Conservation (phyloP, 768 basidiomycete species). For the Obba rivulosa region DNA sequence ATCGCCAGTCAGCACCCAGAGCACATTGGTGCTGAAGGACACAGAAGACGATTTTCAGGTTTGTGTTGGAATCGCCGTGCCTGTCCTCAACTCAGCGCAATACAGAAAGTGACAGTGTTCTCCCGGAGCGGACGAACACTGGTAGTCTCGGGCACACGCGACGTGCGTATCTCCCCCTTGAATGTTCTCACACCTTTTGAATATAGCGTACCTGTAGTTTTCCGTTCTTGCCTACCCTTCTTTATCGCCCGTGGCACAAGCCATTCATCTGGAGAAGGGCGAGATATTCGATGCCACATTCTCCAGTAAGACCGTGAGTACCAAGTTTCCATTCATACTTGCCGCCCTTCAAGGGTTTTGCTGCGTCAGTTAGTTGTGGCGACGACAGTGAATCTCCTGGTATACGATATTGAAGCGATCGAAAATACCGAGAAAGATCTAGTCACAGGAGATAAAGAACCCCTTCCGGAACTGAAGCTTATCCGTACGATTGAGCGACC, state of each 20-base stretch:
- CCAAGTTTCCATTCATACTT: background rate
- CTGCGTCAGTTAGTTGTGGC: conserved; percentile 55
- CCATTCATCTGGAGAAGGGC: conserved; percentile 52
- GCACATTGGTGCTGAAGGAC: conserved; percentile 58
- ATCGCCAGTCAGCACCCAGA: conserved; percentile 39
- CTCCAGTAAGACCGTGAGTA: conserved; percentile 54
- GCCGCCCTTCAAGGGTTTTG: background rate
- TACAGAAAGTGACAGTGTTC: conserved; percentile 85
- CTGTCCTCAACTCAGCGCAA: background rate
- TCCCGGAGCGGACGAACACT: conserved; percentile 64
- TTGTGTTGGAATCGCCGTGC: conserved; percentile 11
- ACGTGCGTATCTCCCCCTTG: conserved; percentile 37
- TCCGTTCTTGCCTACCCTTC: conserved; percentile 20
- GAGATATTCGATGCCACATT: conserved; percentile 89
- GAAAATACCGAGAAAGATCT: conserved; percentile 28
- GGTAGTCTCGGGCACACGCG: conserved; percentile 67
- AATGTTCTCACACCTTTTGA: background rate
- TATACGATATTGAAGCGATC: conserved; percentile 50
- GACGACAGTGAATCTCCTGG: conserved; percentile 56
- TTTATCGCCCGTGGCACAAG: conserved; percentile 33
- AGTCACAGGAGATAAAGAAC: conserved; percentile 32
- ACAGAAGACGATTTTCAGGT: conserved; percentile 81
- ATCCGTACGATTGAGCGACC: conserved; percentile 53
- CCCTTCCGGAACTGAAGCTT: conserved; percentile 32
- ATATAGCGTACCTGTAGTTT: conserved; percentile 11